phyloP scores from a whole-genome alignment of 495 filamentous ascomycete species.

The Astrothelium subdiscretum region DNA sequence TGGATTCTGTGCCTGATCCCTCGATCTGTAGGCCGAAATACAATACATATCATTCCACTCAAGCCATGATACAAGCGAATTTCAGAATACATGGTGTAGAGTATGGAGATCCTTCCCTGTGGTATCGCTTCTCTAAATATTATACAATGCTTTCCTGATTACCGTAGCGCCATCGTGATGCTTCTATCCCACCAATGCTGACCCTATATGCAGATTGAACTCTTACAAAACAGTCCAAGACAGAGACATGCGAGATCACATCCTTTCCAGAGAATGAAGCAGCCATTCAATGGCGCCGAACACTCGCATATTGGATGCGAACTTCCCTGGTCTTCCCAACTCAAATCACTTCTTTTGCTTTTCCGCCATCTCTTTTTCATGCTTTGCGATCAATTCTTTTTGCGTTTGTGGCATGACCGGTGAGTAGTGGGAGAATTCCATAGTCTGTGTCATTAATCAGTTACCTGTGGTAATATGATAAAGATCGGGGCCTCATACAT shows the following conservation, averaged over 20 bases:
- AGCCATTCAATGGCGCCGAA: too few species aligned
- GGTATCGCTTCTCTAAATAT: neutral
- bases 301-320: too few species aligned
- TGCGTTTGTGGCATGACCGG: conserved; percentile 81
- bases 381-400: conserved; percentile 80
- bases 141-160: neutral
- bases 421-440: conserved; percentile 97
- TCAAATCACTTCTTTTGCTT: conserved; percentile 51
- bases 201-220: too few species aligned
- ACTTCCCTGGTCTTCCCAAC: neutral
- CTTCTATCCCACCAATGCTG: neutral
- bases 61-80: too few species aligned
- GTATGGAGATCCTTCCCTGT: neutral
- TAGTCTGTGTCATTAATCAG: conserved; percentile 33
- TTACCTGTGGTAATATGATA: neutral
- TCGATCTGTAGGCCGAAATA: too few species aligned
- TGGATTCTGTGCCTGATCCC: too few species aligned
- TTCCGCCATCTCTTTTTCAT: conserved; percentile 73
- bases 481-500: conserved; percentile 22
- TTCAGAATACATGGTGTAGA: too few species aligned
- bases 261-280: too few species aligned
- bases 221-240: too few species aligned
- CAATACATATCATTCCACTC: too few species aligned
- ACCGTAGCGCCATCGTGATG: neutral
- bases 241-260: too few species aligned